Conservation (phyloP, 805 yeast genomes). For the Lachancea kluyveri region DNA sequence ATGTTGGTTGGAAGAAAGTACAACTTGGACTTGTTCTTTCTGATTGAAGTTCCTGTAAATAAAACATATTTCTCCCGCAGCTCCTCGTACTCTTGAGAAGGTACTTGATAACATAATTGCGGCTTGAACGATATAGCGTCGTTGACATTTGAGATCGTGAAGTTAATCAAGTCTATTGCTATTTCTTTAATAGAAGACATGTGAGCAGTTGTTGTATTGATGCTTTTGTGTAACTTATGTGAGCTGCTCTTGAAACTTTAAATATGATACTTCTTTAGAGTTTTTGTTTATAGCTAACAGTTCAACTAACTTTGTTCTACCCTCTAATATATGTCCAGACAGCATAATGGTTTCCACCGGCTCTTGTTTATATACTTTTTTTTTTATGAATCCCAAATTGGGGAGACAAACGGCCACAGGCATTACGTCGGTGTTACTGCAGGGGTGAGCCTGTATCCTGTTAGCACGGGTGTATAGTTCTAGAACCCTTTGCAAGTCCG, state of each 20-base stretch:
- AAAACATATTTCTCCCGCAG: constrained; percentile 17
- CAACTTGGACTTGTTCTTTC: constrained; percentile 19
- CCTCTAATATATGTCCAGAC: too few species aligned
- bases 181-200: constrained; percentile 14
- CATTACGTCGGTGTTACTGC: constrained; percentile 2
- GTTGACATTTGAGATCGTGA: constrained; percentile 20
- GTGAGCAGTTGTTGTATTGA: not conserved
- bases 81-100: constrained; percentile 17
- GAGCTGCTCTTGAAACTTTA: too few species aligned
- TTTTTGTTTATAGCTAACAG: constrained; percentile 65
- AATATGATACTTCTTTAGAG: too few species aligned
- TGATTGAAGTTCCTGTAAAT: constrained; percentile 23
- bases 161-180: constrained; percentile 19
- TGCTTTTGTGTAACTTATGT: too few species aligned
- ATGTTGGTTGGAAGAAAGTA: constrained; percentile 21
- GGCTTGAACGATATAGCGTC: constrained; percentile 24
- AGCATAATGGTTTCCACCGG: too few species aligned
- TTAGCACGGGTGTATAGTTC: too few species aligned
- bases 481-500: too few species aligned
- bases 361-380: constrained; percentile 1
- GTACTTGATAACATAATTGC: constrained; percentile 21
- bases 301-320: constrained; percentile 66
- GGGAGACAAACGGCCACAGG: too few species aligned
- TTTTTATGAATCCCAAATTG: too few species aligned
- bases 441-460: too few species aligned